Conservation (phyloP, 805 yeast species). For the Metschnikowia bowlesiae region DNA sequence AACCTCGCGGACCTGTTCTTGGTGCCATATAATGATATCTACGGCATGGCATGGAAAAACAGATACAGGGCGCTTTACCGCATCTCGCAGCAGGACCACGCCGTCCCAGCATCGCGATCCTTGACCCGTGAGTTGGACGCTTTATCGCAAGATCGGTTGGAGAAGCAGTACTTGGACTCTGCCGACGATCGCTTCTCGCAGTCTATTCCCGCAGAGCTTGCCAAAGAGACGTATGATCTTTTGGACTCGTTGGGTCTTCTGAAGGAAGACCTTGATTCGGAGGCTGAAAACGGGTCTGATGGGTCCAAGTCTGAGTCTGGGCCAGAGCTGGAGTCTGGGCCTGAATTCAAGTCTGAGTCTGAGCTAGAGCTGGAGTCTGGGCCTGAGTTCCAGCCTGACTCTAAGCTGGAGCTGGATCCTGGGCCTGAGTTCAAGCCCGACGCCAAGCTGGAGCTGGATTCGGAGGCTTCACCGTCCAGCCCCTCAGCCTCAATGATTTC, state of each 20-base stretch:
- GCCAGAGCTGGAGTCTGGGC: neutral
- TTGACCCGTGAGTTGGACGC: conserved; percentile 9
- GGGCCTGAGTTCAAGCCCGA: too few species aligned
- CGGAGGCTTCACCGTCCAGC: too few species aligned
- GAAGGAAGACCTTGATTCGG: conserved; percentile 1
- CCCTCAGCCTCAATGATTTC: neutral
- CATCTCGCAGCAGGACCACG: neutral
- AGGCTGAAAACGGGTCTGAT: too few species aligned
- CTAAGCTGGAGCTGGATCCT: too few species aligned
- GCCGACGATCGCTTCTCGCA: conserved; percentile 3
- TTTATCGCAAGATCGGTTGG: conserved; percentile 8
- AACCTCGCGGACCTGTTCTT: conserved; percentile 6
- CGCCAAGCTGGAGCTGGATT: neutral
- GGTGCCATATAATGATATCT: conserved; percentile 30
- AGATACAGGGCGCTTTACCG: conserved; percentile 18
- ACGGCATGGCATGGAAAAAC: conserved; percentile 30
- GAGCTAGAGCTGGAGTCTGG: neutral
- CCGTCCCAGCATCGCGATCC: neutral
- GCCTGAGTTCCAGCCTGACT: too few species aligned
- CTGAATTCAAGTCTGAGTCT: too few species aligned
- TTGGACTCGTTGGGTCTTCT: conserved; percentile 5
- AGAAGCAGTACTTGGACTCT: neutral
- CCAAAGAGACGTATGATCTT: conserved; percentile 4
- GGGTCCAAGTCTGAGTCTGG: too few species aligned
- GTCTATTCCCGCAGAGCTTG: conserved; percentile 1